phyloP scores from a whole-genome alignment of 2,329 filamentous ascomycete species.

The Zymoseptoria ardabiliae region DNA sequence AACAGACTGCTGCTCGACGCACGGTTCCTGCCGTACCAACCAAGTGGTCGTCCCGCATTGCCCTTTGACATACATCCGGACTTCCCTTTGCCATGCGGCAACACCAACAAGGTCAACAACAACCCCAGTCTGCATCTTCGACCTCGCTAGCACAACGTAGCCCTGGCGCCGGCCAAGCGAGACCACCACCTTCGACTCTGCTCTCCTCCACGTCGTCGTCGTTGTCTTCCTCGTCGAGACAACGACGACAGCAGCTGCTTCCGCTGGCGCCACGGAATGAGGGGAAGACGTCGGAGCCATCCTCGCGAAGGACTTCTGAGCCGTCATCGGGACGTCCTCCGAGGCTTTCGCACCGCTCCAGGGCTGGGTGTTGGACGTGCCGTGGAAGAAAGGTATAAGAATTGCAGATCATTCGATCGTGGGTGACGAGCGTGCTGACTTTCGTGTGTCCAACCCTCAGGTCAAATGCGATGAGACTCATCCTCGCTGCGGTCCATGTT shows the following conservation, averaged over 20 bases:
- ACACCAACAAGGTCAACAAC: not conserved
- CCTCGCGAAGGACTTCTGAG: constrained; percentile 19
- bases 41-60: not conserved
- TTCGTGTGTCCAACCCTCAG: constrained; percentile 18
- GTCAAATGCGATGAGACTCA: constrained; percentile 52
- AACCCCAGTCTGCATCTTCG: not conserved
- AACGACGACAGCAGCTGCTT: constrained; percentile 27
- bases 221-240: constrained; percentile 2
- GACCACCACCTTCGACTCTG: not conserved
- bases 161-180: not conserved
- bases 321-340: constrained; percentile 22
- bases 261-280: constrained; percentile 26
- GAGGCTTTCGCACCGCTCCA: constrained; percentile 46
- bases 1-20: not conserved
- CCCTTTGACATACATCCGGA: not conserved
- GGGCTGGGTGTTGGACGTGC: constrained; percentile 46
- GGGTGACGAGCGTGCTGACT: not conserved
- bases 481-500: constrained; percentile 40
- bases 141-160: not conserved
- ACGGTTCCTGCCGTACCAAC: not conserved
- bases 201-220: not conserved
- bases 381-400: constrained; percentile 28
- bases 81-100: not conserved
- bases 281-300: constrained; percentile 29
- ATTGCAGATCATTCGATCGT: not conserved